These are phyloP conservation scores for Colletotrichum musae DNA, from an alignment of 2,329 filamentous ascomycete species.

Conservation along the genomic window DNA sequence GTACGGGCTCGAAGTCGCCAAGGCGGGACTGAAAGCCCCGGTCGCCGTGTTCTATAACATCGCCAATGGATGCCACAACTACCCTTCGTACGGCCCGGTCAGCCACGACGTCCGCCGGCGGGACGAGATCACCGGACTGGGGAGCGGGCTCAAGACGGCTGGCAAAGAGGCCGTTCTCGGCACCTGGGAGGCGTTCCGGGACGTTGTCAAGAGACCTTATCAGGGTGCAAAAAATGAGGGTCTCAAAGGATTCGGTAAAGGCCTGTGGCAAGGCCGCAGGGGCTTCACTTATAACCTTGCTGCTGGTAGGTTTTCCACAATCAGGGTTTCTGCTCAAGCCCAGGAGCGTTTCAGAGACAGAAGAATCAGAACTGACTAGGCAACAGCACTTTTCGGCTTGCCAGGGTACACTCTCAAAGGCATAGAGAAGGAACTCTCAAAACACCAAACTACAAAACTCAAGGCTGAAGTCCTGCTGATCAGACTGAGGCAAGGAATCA, in stretches of 20 bases:
- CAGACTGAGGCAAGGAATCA: constrained; percentile 49
- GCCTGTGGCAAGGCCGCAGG: constrained; percentile 61
- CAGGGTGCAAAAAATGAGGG: constrained; percentile 75
- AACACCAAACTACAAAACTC: constrained; percentile 49
- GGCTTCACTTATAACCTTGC: constrained; percentile 61
- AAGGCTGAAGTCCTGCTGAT: constrained; percentile 53
- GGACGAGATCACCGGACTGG: constrained; percentile 77
- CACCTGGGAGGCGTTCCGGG: constrained; percentile 78
- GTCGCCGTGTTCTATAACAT: constrained; percentile 78
- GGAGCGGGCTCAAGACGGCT: constrained; percentile 71
- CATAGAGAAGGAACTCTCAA: constrained; percentile 62
- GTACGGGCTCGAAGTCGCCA: constrained; percentile 71
- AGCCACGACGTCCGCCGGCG: constrained; percentile 75
- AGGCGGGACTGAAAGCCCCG: constrained; percentile 74
- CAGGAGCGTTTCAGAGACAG: too few relatives aligned
- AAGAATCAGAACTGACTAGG: constrained; percentile 17
- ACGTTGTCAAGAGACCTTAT: constrained; percentile 75
- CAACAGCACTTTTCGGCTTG: constrained; percentile 60
- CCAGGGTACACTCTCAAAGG: constrained; percentile 68
- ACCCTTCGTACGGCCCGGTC: constrained; percentile 75
- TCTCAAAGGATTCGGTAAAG: constrained; percentile 72
- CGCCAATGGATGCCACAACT: constrained; percentile 81
- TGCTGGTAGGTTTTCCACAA: constrained; percentile 46
- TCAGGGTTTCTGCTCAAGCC: too few relatives aligned
- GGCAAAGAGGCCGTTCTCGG: constrained; percentile 76